phyloP scores from a whole-genome alignment of 805 yeast species.

The Teunomyces stri region DNA sequence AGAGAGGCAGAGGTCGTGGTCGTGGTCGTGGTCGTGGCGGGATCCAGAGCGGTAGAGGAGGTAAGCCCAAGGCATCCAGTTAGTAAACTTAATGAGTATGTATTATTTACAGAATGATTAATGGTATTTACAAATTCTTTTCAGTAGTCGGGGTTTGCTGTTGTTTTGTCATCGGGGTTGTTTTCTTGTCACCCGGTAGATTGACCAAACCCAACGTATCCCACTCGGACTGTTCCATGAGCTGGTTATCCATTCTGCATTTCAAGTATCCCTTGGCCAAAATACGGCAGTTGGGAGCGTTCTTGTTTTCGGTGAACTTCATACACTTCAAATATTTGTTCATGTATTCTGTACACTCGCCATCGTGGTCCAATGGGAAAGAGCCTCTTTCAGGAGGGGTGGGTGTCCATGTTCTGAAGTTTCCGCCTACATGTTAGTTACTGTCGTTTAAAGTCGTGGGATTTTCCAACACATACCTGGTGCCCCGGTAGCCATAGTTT shows the following conservation, averaged over 20 bases:
- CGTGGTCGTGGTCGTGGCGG: constrained; percentile 9
- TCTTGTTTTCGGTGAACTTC: constrained; percentile 71
- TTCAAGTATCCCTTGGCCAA: constrained; percentile 78
- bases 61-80: neutral
- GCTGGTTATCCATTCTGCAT: constrained; percentile 81
- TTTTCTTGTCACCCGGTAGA: constrained; percentile 34
- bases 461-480: constrained; percentile 27
- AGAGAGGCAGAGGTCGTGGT: constrained; percentile 1
- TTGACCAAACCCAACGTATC: constrained; percentile 42
- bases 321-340: constrained; percentile 72
- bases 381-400: constrained; percentile 97
- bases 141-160: neutral
- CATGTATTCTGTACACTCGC: constrained; percentile 81
- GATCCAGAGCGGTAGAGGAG: neutral
- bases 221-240: constrained; percentile 44
- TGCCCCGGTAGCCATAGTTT: constrained; percentile 36
- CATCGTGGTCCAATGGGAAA: constrained; percentile 86
- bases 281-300: constrained; percentile 87
- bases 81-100: neutral
- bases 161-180: neutral
- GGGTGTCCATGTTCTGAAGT: constrained; percentile 52
- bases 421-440: constrained; percentile 12
- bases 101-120: constrained; percentile 1
- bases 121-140: neutral
- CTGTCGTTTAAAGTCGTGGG: neutral